Conservation (phyloP, 148 eudicot species). For the Pharnaceum exiguum region DNA sequence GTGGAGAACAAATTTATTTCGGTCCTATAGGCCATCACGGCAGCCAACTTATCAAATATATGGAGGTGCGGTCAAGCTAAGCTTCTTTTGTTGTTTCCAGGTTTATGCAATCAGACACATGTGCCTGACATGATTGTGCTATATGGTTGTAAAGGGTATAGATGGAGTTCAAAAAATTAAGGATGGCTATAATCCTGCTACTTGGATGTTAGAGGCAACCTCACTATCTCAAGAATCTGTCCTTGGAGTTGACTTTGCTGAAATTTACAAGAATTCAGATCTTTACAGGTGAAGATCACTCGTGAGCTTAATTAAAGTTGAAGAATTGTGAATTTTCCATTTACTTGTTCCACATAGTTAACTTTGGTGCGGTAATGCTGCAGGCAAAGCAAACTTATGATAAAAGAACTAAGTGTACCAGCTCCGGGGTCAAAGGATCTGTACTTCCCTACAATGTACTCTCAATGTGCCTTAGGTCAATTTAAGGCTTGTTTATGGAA, state of each 20-base stretch:
- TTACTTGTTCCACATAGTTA: too few relatives aligned
- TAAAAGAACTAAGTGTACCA: slow-evolving; percentile 27
- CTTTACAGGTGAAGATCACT: slow-evolving; percentile 26
- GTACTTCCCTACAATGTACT: slow-evolving; percentile 31
- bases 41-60: slow-evolving; percentile 56
- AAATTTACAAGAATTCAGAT: slow-evolving; percentile 27
- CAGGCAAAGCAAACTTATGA: slow-evolving; percentile 23
- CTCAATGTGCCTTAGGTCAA: slow-evolving; percentile 35
- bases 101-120: neutral
- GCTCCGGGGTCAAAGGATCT: slow-evolving; percentile 25
- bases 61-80: slow-evolving; percentile 69
- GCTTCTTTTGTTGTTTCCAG: neutral
- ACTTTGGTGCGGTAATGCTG: too few relatives aligned
- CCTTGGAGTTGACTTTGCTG: slow-evolving; percentile 42
- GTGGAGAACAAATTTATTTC: slow-evolving; percentile 80
- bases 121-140: neutral
- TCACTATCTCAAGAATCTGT: slow-evolving; percentile 66
- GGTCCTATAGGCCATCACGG: slow-evolving; percentile 81
- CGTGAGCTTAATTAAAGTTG: neutral
- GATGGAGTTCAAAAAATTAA: slow-evolving; percentile 64
- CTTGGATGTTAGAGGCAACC: slow-evolving; percentile 96
- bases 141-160: slow-evolving; percentile 36
- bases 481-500: slow-evolving; percentile 56
- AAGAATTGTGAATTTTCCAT: neutral
- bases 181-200: slow-evolving; percentile 80